Conservation (phyloP, 768 basidiomycete genomes). For the Bullera alba region DNA sequence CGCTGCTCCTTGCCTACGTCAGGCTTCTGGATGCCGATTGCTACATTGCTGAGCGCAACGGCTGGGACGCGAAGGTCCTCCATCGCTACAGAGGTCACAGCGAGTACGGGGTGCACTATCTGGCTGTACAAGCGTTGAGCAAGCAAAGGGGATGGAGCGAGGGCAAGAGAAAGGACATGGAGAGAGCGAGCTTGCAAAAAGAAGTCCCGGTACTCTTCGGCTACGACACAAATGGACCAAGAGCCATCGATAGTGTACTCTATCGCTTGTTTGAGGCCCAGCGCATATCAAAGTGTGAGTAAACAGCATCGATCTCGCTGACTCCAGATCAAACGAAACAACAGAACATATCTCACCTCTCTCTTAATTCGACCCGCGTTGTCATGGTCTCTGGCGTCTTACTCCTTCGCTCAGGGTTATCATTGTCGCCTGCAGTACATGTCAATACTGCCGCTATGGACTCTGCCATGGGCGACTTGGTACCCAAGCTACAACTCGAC, state of each 20-base stretch:
- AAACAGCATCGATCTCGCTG: too few relatives aligned
- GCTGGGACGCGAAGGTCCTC: slow-evolving; percentile 56
- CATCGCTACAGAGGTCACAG: slow-evolving; percentile 54
- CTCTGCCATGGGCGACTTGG: slow-evolving; percentile 57
- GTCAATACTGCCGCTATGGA: slow-evolving; percentile 62
- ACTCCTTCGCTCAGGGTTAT: slow-evolving; percentile 44
- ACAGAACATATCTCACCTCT: slow-evolving; percentile 51
- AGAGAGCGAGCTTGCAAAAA: slow-evolving; percentile 58
- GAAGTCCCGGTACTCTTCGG: slow-evolving; percentile 51
- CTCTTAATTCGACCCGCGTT: slow-evolving; percentile 39
- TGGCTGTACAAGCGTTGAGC: slow-evolving; percentile 73
- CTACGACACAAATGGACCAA: slow-evolving; percentile 28
- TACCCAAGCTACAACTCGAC: slow-evolving; percentile 59
- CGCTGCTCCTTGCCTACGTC: slow-evolving; percentile 69
- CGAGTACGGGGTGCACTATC: slow-evolving; percentile 59
- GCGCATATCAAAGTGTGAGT: slow-evolving; percentile 52
- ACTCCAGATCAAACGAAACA: slow-evolving; percentile 47
- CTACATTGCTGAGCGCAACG: slow-evolving; percentile 56
- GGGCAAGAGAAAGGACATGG: slow-evolving; percentile 61
- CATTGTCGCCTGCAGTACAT: slow-evolving; percentile 25
- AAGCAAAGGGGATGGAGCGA: slow-evolving; percentile 72
- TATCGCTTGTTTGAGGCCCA: slow-evolving; percentile 63
- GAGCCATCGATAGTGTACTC: slow-evolving; percentile 68
- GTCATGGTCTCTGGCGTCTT: slow-evolving; percentile 39
- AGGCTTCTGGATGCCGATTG: slow-evolving; percentile 70